Evolutionary conservation across 2,329 filamentous ascomycete genomes (phyloP).

Genomic region (Corinectria fuckeliana): DNA sequence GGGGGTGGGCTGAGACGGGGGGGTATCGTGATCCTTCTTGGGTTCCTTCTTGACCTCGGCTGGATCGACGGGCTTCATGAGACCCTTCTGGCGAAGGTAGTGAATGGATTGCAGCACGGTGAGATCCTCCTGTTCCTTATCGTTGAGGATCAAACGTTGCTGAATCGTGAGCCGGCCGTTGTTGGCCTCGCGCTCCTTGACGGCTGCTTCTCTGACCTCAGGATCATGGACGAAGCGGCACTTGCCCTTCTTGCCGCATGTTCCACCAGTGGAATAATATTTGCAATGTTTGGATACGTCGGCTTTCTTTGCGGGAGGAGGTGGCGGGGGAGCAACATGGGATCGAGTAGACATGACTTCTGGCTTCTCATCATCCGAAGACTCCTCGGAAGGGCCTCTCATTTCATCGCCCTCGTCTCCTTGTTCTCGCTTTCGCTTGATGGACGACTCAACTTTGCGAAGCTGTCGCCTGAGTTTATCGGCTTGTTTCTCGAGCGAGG

Average conservation of each 20-base stretch:
- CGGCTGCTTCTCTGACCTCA: conserved; percentile 66
- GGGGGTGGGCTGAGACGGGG: conserved; percentile 28
- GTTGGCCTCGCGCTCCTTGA: conserved; percentile 69
- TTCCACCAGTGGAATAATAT: conserved; percentile 73
- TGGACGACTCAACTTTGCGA: conserved; percentile 72
- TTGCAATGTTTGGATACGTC: conserved; percentile 72
- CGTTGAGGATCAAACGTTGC: conserved; percentile 70
- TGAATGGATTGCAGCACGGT: conserved; percentile 70
- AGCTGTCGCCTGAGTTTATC: conserved; percentile 69
- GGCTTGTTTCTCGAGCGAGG: conserved; percentile 62
- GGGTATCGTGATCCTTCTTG: conserved; percentile 23
- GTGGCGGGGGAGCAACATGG: conserved; percentile 40
- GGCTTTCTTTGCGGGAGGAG: conserved; percentile 61
- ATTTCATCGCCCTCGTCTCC: conserved; percentile 72
- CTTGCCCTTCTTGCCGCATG: conserved; percentile 76
- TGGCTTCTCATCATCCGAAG: conserved; percentile 65
- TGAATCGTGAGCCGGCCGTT: conserved; percentile 70
- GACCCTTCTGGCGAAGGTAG: conserved; percentile 67
- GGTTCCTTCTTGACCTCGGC: conserved; percentile 23
- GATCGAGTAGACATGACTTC: conserved; percentile 62
- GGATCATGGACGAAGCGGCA: conserved; percentile 75
- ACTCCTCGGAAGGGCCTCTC: conserved; percentile 59
- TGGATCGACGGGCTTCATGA: conserved; percentile 47
- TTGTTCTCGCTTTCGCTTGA: conserved; percentile 72
- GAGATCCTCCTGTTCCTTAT: conserved; percentile 72